phyloP scores from a whole-genome alignment of 257 asterid genomes.

The Gynochthodes officinalis region DNA sequence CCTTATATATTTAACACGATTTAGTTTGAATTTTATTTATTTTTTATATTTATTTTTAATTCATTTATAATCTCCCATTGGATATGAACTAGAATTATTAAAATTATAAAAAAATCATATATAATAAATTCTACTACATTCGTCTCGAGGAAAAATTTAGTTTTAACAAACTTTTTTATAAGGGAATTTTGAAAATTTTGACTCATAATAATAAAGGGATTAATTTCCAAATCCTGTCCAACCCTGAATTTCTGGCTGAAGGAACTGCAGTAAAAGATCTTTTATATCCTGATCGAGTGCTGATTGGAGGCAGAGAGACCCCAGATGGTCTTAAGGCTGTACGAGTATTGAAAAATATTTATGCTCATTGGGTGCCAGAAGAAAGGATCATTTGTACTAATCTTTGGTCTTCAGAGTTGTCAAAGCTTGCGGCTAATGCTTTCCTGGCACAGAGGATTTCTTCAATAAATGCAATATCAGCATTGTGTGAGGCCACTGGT shows the following conservation, averaged over 20 bases:
- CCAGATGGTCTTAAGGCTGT: slow-evolving; percentile 19
- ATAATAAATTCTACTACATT: no score
- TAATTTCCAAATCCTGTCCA: slow-evolving; percentile 3
- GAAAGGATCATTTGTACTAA: slow-evolving; percentile 19
- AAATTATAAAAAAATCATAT: no score
- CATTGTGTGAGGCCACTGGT: slow-evolving; percentile 9
- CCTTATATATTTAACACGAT: no score
- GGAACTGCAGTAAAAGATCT: slow-evolving; percentile 21
- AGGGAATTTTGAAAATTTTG: slow-evolving; percentile 8
- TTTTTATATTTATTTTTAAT: no score
- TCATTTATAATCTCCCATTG: no score
- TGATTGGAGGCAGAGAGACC: slow-evolving; percentile 20
- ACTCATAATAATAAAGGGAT: slow-evolving; percentile 11
- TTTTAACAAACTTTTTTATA: no score
- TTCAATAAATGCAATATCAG: slow-evolving; percentile 16
- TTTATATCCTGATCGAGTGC: slow-evolving; percentile 11
- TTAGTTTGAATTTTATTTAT: no score
- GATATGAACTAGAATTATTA: no score
- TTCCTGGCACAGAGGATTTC: slow-evolving; percentile 20
- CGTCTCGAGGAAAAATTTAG: no score
- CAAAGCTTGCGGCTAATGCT: slow-evolving; percentile 22
- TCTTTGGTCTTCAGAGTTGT: slow-evolving; percentile 21
- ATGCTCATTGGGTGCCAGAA: slow-evolving; percentile 24
- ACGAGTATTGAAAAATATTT: slow-evolving; percentile 10
- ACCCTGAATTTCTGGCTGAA: slow-evolving; percentile 22